These are phyloP conservation scores for Termitomyces sp. DNA, from an alignment of 768 basidiomycete species.

Conservation along the genomic window DNA sequence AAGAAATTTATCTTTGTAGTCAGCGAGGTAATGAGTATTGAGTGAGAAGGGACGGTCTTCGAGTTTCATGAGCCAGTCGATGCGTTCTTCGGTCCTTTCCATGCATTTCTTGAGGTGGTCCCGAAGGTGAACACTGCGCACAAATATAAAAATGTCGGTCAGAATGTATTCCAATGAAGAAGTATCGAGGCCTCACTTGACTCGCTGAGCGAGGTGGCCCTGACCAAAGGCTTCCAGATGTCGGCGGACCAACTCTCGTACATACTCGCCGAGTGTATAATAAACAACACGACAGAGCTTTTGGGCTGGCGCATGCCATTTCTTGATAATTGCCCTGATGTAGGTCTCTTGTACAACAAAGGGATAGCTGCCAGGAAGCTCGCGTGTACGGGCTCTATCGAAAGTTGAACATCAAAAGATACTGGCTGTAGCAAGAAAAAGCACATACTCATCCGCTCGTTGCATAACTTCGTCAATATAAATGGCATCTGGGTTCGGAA, in stretches of 20 bases:
- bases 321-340: slow-evolving; percentile 35
- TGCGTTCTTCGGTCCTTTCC: slow-evolving; percentile 29
- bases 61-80: slow-evolving; percentile 41
- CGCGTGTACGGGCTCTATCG: slow-evolving; percentile 60
- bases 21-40: slow-evolving; percentile 41
- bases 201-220: slow-evolving; percentile 44
- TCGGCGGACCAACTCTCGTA: slow-evolving; percentile 19
- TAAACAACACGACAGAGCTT: slow-evolving; percentile 37
- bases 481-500: slow-evolving; percentile 19
- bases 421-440: not conserved
- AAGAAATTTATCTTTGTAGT: slow-evolving; percentile 44
- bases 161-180: not conserved
- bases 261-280: slow-evolving; percentile 28
- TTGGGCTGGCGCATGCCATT: slow-evolving; percentile 47
- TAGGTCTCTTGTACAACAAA: slow-evolving; percentile 52
- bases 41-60: slow-evolving; percentile 41
- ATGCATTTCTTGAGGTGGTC: slow-evolving; percentile 44
- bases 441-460: slow-evolving; percentile 40
- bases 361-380: slow-evolving; percentile 63
- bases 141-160: not conserved
- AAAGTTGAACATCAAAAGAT: not conserved
- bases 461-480: slow-evolving; percentile 50
- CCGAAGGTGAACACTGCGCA: slow-evolving; percentile 39
- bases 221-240: slow-evolving; percentile 50
- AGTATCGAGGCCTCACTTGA: slow-evolving; percentile 25